phyloP scores from a whole-genome alignment of 305 asterid genomes.

The Nicotiana rustica region DNA sequence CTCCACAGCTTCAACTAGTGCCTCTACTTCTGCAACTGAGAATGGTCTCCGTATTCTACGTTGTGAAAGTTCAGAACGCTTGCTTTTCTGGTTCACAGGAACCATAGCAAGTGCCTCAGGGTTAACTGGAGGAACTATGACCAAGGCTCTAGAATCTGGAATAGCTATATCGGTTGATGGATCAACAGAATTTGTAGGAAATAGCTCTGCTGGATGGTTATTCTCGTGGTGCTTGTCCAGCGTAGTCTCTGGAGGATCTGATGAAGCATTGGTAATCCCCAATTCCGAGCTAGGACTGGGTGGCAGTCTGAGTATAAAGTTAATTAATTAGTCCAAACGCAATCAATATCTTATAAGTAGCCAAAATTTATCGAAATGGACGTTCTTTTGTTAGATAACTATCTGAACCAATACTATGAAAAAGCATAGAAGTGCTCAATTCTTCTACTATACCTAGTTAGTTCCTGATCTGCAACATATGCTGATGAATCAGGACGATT shows the following conservation, averaged over 20 bases:
- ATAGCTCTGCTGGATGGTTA: conserved; percentile 41
- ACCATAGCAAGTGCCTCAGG: conserved; percentile 70
- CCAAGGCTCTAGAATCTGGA: conserved; percentile 71
- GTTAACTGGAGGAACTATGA: conserved; percentile 49
- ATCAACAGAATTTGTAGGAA: conserved; percentile 48
- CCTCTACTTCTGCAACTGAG: conserved; percentile 88
- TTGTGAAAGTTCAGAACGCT: conserved; percentile 73
- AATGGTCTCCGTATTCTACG: conserved; percentile 94
- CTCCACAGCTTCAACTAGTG: conserved; percentile 95
- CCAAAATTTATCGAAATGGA: neutral
- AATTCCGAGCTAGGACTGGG: conserved; percentile 58
- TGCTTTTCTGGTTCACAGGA: conserved; percentile 65
- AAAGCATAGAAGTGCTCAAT: neutral
- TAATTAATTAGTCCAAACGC: neutral
- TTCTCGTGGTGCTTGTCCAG: conserved; percentile 46
- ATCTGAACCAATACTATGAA: neutral
- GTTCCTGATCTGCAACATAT: conserved; percentile 51
- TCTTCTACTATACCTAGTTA: conserved; percentile 53
- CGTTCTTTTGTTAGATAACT: neutral
- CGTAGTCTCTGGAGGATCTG: conserved; percentile 47
- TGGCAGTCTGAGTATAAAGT: conserved; percentile 55
- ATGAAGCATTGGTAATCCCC: conserved; percentile 54
- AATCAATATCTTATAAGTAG: neutral
- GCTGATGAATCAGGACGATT: conserved; percentile 46
- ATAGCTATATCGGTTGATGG: conserved; percentile 47